Evolutionary conservation across 352 stramenopile species (phyloP).

Genomic region (Pythium biforme): DNA sequence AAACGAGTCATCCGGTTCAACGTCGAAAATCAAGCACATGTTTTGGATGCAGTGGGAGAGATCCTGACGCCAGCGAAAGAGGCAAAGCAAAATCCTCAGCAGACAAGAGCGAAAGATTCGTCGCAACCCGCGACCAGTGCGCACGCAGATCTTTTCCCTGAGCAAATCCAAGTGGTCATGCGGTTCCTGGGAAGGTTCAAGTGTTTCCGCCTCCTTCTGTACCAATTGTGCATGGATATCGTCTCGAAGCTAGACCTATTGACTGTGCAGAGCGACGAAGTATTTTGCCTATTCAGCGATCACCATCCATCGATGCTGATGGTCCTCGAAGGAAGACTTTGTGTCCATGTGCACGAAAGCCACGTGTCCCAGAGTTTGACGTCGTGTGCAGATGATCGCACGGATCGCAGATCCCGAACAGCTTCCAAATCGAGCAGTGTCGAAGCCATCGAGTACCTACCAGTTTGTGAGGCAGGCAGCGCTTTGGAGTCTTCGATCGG

Average conservation of each 20-base stretch:
- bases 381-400: not conserved
- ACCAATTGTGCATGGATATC: slow-evolving; percentile 29
- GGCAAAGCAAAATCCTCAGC: slow-evolving; percentile 15
- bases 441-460: slow-evolving; percentile 1
- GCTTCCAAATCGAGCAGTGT: not conserved
- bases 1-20: slow-evolving; percentile 39
- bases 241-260: slow-evolving; percentile 33
- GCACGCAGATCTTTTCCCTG: slow-evolving; percentile 6
- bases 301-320: slow-evolving; percentile 32
- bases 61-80: slow-evolving; percentile 24
- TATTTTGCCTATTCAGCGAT: slow-evolving; percentile 24
- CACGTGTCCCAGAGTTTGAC: slow-evolving; percentile 8
- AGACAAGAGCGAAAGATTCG: not conserved
- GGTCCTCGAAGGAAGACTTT: slow-evolving; percentile 40
- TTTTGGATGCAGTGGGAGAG: slow-evolving; percentile 26
- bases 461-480: slow-evolving; percentile 20
- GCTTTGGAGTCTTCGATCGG: not conserved
- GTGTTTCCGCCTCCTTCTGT: slow-evolving; percentile 40
- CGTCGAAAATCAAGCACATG: slow-evolving; percentile 25
- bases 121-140: not conserved
- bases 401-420: not conserved
- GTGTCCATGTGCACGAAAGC: slow-evolving; percentile 31
- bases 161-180: slow-evolving; percentile 25
- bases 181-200: slow-evolving; percentile 41
- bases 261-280: slow-evolving; percentile 31